These are phyloP conservation scores for Phaeosphaeria sp. DNA, from an alignment of 2,329 filamentous ascomycete species.

Conservation along the genomic window DNA sequence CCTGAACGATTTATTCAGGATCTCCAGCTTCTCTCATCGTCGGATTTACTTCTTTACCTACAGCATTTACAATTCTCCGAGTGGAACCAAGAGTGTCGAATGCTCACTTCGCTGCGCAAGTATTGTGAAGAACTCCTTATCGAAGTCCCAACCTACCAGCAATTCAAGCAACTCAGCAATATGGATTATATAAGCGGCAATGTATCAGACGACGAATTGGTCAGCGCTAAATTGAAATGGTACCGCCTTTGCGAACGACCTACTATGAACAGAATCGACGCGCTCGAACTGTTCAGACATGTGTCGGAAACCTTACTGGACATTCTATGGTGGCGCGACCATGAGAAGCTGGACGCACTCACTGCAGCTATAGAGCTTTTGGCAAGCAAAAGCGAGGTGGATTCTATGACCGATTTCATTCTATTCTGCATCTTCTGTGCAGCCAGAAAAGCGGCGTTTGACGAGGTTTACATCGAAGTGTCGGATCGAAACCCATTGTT, in stretches of 20 bases:
- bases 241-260: slow-evolving; percentile 40
- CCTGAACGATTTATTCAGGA: slow-evolving; percentile 41
- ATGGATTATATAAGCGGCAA: slow-evolving; percentile 42
- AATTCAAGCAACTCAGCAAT: slow-evolving; percentile 45
- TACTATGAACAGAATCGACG: slow-evolving; percentile 27
- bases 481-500: slow-evolving; percentile 68
- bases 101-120: slow-evolving; percentile 34
- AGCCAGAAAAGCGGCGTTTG: slow-evolving; percentile 62
- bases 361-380: slow-evolving; percentile 36
- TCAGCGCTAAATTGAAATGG: slow-evolving; percentile 42
- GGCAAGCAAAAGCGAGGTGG: slow-evolving; percentile 26
- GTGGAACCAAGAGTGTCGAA: slow-evolving; percentile 38
- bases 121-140: slow-evolving; percentile 43
- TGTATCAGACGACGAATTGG: slow-evolving; percentile 38
- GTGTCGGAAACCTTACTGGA: slow-evolving; percentile 32
- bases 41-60: slow-evolving; percentile 41
- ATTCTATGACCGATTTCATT: slow-evolving; percentile 58
- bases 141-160: slow-evolving; percentile 44
- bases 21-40: slow-evolving; percentile 40
- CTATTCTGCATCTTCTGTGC: slow-evolving; percentile 65
- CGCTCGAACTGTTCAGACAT: slow-evolving; percentile 41
- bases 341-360: slow-evolving; percentile 37
- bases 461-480: slow-evolving; percentile 69
- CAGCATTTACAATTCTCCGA: slow-evolving; percentile 43
- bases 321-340: slow-evolving; percentile 39